Conservation (phyloP, 2,329 filamentous ascomycete genomes). For the Aureobasidium leucospermi region DNA sequence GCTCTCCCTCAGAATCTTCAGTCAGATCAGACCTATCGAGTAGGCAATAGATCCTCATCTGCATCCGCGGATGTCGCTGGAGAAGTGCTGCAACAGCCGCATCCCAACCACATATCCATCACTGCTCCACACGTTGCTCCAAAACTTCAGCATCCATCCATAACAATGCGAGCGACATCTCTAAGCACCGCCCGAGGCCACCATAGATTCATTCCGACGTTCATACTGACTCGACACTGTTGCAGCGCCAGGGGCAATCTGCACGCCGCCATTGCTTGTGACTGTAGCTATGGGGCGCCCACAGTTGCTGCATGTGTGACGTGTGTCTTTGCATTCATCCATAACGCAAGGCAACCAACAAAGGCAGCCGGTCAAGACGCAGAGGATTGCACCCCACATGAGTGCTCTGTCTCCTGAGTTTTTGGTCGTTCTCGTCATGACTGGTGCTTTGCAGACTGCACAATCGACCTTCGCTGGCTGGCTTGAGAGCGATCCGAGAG, state of each 20-base stretch:
- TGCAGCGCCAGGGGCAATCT: not conserved
- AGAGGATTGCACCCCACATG: slow-evolving; percentile 2
- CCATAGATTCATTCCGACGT: not conserved
- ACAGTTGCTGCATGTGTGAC: not conserved
- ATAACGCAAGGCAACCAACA: not conserved
- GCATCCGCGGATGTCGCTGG: no score
- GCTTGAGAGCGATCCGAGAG: not conserved
- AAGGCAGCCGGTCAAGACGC: not conserved
- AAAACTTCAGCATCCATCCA: no score
- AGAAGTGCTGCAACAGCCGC: no score
- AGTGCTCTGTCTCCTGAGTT: not conserved
- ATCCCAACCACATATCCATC: no score
- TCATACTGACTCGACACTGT: not conserved
- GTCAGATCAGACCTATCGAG: no score
- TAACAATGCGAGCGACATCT: no score
- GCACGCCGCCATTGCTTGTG: not conserved
- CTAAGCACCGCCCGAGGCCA: not conserved
- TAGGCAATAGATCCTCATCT: no score
- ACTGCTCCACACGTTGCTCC: no score
- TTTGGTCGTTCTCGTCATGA: not conserved
- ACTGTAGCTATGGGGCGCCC: not conserved
- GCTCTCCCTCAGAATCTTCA: no score
- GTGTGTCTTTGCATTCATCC: not conserved
- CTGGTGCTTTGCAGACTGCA: not conserved
- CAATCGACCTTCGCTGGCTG: not conserved